These are phyloP conservation scores for Hypoxylon sp. DNA, from an alignment of 2,329 filamentous ascomycete genomes.

Conservation along the genomic window DNA sequence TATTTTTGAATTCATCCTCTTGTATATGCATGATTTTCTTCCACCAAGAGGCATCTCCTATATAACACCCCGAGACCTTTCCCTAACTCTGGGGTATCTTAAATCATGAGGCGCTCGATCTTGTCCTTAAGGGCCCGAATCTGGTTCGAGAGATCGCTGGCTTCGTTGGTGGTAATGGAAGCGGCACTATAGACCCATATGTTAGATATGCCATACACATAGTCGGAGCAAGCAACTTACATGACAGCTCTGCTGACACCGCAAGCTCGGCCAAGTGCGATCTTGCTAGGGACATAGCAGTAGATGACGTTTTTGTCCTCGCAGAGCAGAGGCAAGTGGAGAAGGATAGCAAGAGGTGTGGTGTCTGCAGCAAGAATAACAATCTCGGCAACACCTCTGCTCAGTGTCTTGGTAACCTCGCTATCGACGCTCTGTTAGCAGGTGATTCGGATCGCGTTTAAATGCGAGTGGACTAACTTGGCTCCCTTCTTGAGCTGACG, in stretches of 20 bases:
- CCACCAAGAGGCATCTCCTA: slow-evolving; percentile 2
- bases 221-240: background rate
- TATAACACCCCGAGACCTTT: slow-evolving; percentile 24
- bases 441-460: background rate
- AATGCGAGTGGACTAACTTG: slow-evolving; percentile 57
- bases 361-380: slow-evolving; percentile 92
- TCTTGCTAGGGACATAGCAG: slow-evolving; percentile 71
- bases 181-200: slow-evolving; percentile 62
- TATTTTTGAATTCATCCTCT: too few relatives aligned
- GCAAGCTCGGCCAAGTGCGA: slow-evolving; percentile 87
- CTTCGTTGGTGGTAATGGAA: slow-evolving; percentile 89
- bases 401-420: slow-evolving; percentile 87
- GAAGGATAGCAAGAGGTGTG: slow-evolving; percentile 84
- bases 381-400: slow-evolving; percentile 90
- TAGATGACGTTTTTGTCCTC: slow-evolving; percentile 76
- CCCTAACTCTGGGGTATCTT: slow-evolving; percentile 53
- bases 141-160: slow-evolving; percentile 85
- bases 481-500: slow-evolving; percentile 90
- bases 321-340: slow-evolving; percentile 88
- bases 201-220: background rate
- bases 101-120: slow-evolving; percentile 96
- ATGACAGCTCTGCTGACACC: slow-evolving; percentile 92
- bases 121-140: slow-evolving; percentile 93
- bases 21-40: background rate
- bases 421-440: slow-evolving; percentile 1